These are phyloP conservation scores for Sporothrix humicola DNA, from an alignment of 2,329 filamentous ascomycete species.

Conservation along the genomic window DNA sequence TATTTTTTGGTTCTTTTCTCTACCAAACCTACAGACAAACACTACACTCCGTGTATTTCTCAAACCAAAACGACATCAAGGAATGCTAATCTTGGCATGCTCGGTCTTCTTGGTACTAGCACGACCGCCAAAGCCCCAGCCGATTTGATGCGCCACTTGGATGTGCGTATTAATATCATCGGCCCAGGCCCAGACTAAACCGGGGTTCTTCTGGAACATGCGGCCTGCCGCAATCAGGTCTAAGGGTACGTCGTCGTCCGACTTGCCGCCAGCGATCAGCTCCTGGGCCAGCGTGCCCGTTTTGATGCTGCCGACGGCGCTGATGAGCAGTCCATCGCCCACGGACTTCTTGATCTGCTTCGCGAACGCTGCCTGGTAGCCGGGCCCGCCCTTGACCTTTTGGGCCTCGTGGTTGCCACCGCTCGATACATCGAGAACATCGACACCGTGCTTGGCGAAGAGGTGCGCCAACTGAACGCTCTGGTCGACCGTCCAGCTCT, in stretches of 20 bases:
- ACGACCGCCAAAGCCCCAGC: background rate
- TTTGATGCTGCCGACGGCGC: background rate
- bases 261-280: background rate
- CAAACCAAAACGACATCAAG: background rate
- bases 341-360: slow-evolving; percentile 1
- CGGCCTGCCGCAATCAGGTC: background rate
- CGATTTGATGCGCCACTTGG: background rate
- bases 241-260: background rate
- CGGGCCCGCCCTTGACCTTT: slow-evolving; percentile 63
- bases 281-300: background rate
- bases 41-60: too few species aligned
- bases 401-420: slow-evolving; percentile 68
- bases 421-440: slow-evolving; percentile 74
- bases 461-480: slow-evolving; percentile 66
- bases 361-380: slow-evolving; percentile 66
- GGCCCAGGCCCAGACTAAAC: slow-evolving; percentile 3
- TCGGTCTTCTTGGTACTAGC: background rate
- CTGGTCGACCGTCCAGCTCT: slow-evolving; percentile 69
- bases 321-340: background rate
- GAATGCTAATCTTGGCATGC: background rate
- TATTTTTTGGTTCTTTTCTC: too few species aligned
- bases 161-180: background rate
- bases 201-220: background rate
- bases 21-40: too few species aligned
- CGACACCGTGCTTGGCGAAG: slow-evolving; percentile 70